Conservation (phyloP, 2,329 filamentous ascomycete genomes). For the Zymoseptoria crescenta region DNA sequence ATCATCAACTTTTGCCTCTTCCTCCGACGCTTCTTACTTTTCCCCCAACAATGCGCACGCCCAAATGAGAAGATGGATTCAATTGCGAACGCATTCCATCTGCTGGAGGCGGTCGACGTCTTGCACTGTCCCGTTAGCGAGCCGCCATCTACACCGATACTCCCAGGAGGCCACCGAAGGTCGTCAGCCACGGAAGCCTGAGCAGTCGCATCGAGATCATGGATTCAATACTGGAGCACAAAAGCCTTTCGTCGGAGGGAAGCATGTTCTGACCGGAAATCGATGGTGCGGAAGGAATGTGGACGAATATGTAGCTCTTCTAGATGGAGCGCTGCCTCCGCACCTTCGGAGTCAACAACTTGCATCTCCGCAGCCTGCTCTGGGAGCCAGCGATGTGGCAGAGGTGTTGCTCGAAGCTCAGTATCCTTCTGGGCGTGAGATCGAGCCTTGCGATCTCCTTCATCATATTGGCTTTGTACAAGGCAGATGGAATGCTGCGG, state of each 20-base stretch:
- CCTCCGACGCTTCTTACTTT: background rate
- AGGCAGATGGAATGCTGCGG: conserved; percentile 36
- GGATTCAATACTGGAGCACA: background rate
- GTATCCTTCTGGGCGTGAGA: background rate
- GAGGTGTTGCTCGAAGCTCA: conserved; percentile 23
- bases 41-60: conserved; percentile 13
- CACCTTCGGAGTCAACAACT: conserved; percentile 10
- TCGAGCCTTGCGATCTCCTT: conserved; percentile 30
- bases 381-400: conserved; percentile 17
- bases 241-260: background rate
- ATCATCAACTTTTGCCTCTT: background rate
- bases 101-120: background rate
- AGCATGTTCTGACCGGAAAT: background rate
- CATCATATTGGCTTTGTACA: conserved; percentile 33
- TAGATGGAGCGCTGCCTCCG: conserved; percentile 17
- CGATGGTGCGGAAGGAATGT: background rate
- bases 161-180: background rate
- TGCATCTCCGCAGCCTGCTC: conserved; percentile 4
- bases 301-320: conserved; percentile 10
- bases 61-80: conserved; percentile 24
- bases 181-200: background rate
- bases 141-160: background rate
- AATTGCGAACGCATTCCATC: background rate
- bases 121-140: background rate
- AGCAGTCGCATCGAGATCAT: background rate